A percentile compares a stretch with the other conserved stretches of the same genome.
Conservation (phyloP, 805 yeast genomes). For the Kurtzmaniella cleridarum region DNA sequence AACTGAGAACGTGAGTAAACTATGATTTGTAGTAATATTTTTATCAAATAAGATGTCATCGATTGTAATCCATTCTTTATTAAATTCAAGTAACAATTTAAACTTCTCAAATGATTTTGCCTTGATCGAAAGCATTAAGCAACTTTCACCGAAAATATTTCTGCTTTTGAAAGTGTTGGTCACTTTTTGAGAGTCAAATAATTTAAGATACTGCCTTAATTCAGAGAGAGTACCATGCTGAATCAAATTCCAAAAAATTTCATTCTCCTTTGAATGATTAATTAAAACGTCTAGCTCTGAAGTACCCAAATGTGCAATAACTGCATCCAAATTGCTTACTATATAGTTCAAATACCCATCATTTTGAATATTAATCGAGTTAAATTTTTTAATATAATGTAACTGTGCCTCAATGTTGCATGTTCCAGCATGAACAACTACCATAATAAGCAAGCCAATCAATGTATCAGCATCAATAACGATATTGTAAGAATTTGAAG, state of each 20-base stretch:
- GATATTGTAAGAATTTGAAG: constrained; percentile 14
- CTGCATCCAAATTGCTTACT: constrained; percentile 80
- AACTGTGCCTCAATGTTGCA: constrained; percentile 58
- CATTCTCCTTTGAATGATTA: constrained; percentile 42
- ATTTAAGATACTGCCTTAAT: constrained; percentile 12
- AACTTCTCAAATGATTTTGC: constrained; percentile 43
- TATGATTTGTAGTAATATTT: constrained; percentile 45
- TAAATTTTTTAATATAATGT: constrained; percentile 58
- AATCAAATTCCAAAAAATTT: constrained; percentile 49
- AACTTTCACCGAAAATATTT: constrained; percentile 59
- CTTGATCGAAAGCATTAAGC: constrained; percentile 57
- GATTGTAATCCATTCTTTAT: constrained; percentile 47
- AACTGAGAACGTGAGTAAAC: constrained; percentile 59
- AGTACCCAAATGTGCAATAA: constrained; percentile 51
- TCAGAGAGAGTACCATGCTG: constrained; percentile 19
- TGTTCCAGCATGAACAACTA: constrained; percentile 59
- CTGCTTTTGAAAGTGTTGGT: constrained; percentile 20
- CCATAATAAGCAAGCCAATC: constrained; percentile 66
- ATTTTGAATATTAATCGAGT: constrained; percentile 24
- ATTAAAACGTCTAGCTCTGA: constrained; percentile 20
- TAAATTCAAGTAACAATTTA: constrained; percentile 37
- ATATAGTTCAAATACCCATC: constrained; percentile 72
- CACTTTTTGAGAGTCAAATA: constrained; percentile 3
- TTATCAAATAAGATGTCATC: constrained; percentile 67
- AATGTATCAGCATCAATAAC: constrained; percentile 77